These are phyloP conservation scores for Suillus placidus DNA, from an alignment of 768 basidiomycete species.

Conservation along the genomic window DNA sequence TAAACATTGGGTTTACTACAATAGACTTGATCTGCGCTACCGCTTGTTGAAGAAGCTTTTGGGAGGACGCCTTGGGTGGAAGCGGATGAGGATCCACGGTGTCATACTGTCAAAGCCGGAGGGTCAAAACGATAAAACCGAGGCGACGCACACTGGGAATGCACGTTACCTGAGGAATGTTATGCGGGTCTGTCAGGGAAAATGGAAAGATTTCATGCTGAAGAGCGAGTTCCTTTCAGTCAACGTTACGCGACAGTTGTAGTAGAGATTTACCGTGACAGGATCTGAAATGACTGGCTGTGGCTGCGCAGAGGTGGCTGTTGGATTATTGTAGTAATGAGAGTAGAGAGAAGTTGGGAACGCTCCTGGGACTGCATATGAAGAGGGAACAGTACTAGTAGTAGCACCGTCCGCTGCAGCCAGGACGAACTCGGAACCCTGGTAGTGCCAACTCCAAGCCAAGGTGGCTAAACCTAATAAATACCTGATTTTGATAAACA, in stretches of 20 bases:
- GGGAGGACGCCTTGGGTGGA: slow-evolving; percentile 55
- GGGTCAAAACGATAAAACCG: background rate
- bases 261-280: slow-evolving; percentile 48
- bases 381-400: slow-evolving; percentile 16
- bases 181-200: slow-evolving; percentile 62
- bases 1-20: slow-evolving; percentile 53
- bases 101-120: slow-evolving; percentile 42
- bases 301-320: slow-evolving; percentile 69
- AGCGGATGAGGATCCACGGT: slow-evolving; percentile 66
- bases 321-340: slow-evolving; percentile 74
- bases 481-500: background rate
- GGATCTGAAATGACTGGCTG: slow-evolving; percentile 81
- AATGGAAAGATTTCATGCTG: slow-evolving; percentile 63
- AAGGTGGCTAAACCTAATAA: slow-evolving; percentile 4
- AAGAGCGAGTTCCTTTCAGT: slow-evolving; percentile 2
- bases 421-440: background rate
- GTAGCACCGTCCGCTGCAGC: slow-evolving; percentile 9
- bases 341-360: slow-evolving; percentile 69
- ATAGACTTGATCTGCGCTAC: slow-evolving; percentile 61
- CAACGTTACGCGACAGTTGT: background rate
- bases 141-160: background rate
- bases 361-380: slow-evolving; percentile 57
- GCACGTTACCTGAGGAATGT: slow-evolving; percentile 50
- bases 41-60: slow-evolving; percentile 52
- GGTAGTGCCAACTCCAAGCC: background rate